Evolutionary conservation across 306 rosid species (phyloP), one percentile per base, ranked within the genome.

Genomic region (Alnus glutinosa): DNA sequence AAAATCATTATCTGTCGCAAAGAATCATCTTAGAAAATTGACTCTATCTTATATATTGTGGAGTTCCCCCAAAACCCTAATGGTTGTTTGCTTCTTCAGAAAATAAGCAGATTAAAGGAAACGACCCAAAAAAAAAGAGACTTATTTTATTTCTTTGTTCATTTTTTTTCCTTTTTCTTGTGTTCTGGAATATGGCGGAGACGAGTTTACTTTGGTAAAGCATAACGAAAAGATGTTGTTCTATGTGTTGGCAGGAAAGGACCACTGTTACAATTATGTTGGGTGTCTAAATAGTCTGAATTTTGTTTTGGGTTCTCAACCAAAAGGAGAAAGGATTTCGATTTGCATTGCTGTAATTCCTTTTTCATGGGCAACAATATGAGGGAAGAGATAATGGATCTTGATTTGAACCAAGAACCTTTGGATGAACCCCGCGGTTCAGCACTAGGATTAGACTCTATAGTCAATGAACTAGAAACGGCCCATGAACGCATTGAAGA

Each of bases 401-500:
- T 88, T 70, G 92, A 89, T 82, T 83, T 88, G 81, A 87, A 89
- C 84, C 83, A 78, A 57, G 83, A 84, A 57, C 92, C 89, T 78
- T 69, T 55, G 71, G 85, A 79, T 55, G 85, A 77, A 32, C 78
- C 80, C 51, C 84, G 51, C 81, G 63, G 76, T 78, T 77, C 97
- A 8, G 83, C 34, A n/a, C 4, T 52, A 70, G 85, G 83, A 73
- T 78, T 86, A 47, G 92, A 86, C 75, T 76, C 87, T 71, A 72
- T 89, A 52, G 79, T 84, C 64, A 79, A 85, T 71, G 98, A 91
- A 54, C 85, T 89, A 15, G 97, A 86, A 82, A 84, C 88, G 42
- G 77, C 84, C 2, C 87, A 91, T 57, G 89, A 75, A 70, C 90
- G 58, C 62, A 90, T 91, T 48, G 91, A 89, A 79, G 97, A 86